Evolutionary conservation across 768 basidiomycete species (phyloP).

Genomic region (Tephrocybe sp.): DNA sequence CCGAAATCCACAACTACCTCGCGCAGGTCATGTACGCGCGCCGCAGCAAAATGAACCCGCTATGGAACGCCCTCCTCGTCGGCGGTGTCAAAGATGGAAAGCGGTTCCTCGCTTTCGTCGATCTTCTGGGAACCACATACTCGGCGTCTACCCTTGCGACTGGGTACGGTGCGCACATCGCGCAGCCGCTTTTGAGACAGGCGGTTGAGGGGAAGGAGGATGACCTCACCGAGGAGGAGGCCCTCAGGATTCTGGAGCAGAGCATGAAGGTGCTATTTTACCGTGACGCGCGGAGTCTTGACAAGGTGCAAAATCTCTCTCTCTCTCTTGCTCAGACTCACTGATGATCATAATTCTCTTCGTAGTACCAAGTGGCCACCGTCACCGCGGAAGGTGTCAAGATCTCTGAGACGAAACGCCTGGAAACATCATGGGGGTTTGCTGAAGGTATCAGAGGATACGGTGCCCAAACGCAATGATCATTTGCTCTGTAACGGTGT

Average conservation of each 20-base stretch:
- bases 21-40: conserved; percentile 88
- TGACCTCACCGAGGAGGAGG: conserved; percentile 75
- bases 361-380: conserved; percentile 92
- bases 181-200: conserved; percentile 84
- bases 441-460: conserved; percentile 92
- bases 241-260: conserved; percentile 73
- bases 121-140: conserved; percentile 96
- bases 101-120: conserved; percentile 89
- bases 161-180: conserved; percentile 87
- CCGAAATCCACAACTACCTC: conserved; percentile 91
- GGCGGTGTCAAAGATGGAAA: conserved; percentile 88
- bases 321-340: too few relatives aligned
- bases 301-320: too few relatives aligned
- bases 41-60: conserved; percentile 85
- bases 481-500: conserved; percentile 10
- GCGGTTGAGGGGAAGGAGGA: conserved; percentile 85
- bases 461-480: conserved; percentile 85
- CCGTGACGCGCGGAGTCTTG: conserved; percentile 91
- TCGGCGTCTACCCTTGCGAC: conserved; percentile 91
- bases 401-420: conserved; percentile 75
- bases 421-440: conserved; percentile 87
- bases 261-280: conserved; percentile 95
- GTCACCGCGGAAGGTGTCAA: conserved; percentile 74
- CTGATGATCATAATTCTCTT: conserved; percentile 22
- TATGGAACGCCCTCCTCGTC: conserved; percentile 94